Base-by-base conservation (phyloP, 768 basidiomycete species). In the Mycena polygramma region DNA sequence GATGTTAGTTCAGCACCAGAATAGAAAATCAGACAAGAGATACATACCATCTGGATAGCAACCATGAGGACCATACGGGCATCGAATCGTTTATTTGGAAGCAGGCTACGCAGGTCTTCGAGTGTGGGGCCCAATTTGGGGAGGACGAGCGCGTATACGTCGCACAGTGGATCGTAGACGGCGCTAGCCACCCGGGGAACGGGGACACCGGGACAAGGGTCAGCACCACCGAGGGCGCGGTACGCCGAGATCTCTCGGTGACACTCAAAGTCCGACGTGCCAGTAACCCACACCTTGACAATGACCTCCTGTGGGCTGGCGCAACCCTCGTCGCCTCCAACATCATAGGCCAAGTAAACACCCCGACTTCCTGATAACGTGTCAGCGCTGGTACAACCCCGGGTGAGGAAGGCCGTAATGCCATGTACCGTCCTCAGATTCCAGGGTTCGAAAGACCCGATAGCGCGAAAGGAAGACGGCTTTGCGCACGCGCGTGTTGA, bases 341-440 rank as follows among this genome's bases (percentile, higher is more conserved):
- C 75, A 63, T 81, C 77, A 57, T 78, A 76, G 20, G 79, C 81
- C 14, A 77, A 58, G 63, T 77, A 80, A 19, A 81, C 78, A 5
- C 81, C 80, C 35, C 78, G 66, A 58, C 75, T 77, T 17, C 76
- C 78, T 79, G 64, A 30, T 2, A 30, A 35, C 36, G 7, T 35
- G 62, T 68, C n/a, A 65, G 62, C 43, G n/a, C 4, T 36, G 30
- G 30, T 30, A 30, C 30, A 3, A 30, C 30, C 30, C 30, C 6
- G 6, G 30, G 30, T 30, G 30, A 30, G 30, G 30, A 30, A 30
- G 30, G 30, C 30, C 30, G 6, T 3, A 30, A 24, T 2, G 39
- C 11, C 30, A 75, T 75, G 54, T 66, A 74, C 79, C 79, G 19
- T 54, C 69, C 43, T 81, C 81, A 0, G 78, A 73, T 36, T 64